phyloP scores from a whole-genome alignment of 176 grass and related monocot genomes.

The Paspalum notatum region DNA sequence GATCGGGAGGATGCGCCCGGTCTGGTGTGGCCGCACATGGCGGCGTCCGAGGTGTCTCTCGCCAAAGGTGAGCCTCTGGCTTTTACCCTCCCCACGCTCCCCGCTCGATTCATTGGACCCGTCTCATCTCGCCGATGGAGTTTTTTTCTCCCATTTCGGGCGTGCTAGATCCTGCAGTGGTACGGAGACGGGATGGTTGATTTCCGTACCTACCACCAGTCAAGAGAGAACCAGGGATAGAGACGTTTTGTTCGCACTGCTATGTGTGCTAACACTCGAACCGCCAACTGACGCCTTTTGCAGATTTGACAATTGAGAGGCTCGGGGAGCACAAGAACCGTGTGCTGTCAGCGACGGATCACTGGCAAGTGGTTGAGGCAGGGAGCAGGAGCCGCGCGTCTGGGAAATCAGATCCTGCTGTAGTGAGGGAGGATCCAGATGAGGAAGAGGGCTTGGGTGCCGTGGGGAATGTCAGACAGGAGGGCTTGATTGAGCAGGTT shows the following conservation, averaged over 20 bases:
- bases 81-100: background rate
- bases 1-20: constrained; percentile 30
- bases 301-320: constrained; percentile 53
- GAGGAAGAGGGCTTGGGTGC: background rate
- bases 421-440: constrained; percentile 21
- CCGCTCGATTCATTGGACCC: background rate
- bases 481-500: constrained; percentile 31
- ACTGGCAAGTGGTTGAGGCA: constrained; percentile 50
- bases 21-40: constrained; percentile 45
- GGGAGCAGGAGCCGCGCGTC: constrained; percentile 1
- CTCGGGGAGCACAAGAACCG: constrained; percentile 74
- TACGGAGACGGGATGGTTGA: background rate
- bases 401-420: background rate
- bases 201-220: background rate
- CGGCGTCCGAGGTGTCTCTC: constrained; percentile 43
- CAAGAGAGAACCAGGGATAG: background rate
- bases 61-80: constrained; percentile 34
- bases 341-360: constrained; percentile 56
- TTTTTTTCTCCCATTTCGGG: background rate
- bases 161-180: constrained; percentile 11
- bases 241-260: background rate
- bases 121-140: background rate
- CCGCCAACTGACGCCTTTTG: background rate
- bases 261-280: background rate
- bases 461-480: constrained; percentile 13